A percentile compares a stretch with the other conserved stretches of the same genome.
These are phyloP conservation scores for Canariomyces notabilis DNA, from an alignment of 2,329 filamentous ascomycete genomes.

Conservation along the genomic window DNA sequence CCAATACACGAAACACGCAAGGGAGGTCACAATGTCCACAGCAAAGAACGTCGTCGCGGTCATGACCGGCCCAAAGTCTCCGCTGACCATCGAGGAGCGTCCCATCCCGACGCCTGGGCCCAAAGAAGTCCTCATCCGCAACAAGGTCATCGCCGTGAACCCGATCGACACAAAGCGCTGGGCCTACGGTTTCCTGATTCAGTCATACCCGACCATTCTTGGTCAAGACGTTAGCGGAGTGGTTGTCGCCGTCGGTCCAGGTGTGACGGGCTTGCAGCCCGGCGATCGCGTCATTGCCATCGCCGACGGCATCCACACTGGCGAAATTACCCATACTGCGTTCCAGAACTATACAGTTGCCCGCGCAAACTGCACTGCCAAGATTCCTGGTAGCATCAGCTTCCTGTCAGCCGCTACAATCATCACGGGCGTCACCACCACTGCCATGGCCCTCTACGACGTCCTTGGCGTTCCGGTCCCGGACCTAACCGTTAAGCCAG, in stretches of 20 bases:
- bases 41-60: neutral
- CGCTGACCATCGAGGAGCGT: neutral
- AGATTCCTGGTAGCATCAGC: neutral
- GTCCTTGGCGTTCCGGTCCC: slow-evolving; percentile 1
- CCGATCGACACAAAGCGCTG: slow-evolving; percentile 31
- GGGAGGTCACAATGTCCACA: neutral
- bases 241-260: slow-evolving; percentile 28
- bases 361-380: neutral
- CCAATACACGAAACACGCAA: neutral
- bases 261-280: slow-evolving; percentile 17
- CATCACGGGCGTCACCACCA: neutral
- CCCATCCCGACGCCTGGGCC: slow-evolving; percentile 19
- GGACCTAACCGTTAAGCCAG: neutral
- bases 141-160: slow-evolving; percentile 31
- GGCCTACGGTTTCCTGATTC: slow-evolving; percentile 25
- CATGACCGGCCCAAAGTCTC: neutral
- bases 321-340: neutral
- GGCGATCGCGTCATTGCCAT: slow-evolving; percentile 5
- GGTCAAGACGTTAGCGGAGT: slow-evolving; percentile 31
- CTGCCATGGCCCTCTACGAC: neutral
- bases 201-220: slow-evolving; percentile 29
- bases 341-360: slow-evolving; percentile 1
- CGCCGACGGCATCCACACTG: neutral
- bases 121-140: slow-evolving; percentile 29
- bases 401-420: neutral